A percentile compares a stretch with the other conserved stretches of the same genome.
Evolutionary conservation across 192 early-diverging fungal species (phyloP).

Genomic region (Powellomyces hirtus): DNA sequence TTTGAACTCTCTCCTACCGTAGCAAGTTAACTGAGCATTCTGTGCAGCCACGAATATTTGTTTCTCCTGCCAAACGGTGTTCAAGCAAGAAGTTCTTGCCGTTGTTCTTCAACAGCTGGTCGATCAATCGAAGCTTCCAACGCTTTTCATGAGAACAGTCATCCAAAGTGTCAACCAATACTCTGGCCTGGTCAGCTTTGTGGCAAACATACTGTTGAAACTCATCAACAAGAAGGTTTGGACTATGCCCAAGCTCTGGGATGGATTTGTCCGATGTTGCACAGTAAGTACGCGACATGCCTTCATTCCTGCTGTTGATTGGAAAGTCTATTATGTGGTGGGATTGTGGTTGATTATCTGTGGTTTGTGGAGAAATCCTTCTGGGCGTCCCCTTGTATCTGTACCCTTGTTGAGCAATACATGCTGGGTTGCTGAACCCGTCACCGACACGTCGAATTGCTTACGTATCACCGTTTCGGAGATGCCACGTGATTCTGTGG

Average conservation of each 20-base stretch:
- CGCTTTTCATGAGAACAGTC: slow-evolving; percentile 74
- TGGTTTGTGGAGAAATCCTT: background rate
- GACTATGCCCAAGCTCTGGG: slow-evolving; percentile 67
- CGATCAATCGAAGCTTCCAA: slow-evolving; percentile 65
- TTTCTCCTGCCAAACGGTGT: slow-evolving; percentile 63
- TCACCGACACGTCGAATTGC: background rate
- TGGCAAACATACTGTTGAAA: slow-evolving; percentile 55
- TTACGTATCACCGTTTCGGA: background rate
- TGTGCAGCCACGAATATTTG: slow-evolving; percentile 69
- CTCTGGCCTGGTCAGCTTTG: slow-evolving; percentile 59
- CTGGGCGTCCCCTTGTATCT: background rate
- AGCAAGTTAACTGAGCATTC: slow-evolving; percentile 3
- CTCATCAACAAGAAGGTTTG: slow-evolving; percentile 69
- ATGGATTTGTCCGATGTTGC: slow-evolving; percentile 69
- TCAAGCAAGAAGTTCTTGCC: slow-evolving; percentile 67
- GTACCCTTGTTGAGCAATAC: background rate
- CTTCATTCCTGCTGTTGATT: background rate
- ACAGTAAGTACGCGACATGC: slow-evolving; percentile 36
- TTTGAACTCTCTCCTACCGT: background rate
- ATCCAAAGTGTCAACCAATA: slow-evolving; percentile 66
- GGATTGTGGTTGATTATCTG: background rate
- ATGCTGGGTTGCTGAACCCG: background rate
- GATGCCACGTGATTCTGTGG: background rate
- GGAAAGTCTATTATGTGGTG: background rate
- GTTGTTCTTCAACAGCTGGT: slow-evolving; percentile 66